These are phyloP conservation scores for Pleurotus citrinopileatus DNA, from an alignment of 768 basidiomycete genomes.

Conservation along the genomic window DNA sequence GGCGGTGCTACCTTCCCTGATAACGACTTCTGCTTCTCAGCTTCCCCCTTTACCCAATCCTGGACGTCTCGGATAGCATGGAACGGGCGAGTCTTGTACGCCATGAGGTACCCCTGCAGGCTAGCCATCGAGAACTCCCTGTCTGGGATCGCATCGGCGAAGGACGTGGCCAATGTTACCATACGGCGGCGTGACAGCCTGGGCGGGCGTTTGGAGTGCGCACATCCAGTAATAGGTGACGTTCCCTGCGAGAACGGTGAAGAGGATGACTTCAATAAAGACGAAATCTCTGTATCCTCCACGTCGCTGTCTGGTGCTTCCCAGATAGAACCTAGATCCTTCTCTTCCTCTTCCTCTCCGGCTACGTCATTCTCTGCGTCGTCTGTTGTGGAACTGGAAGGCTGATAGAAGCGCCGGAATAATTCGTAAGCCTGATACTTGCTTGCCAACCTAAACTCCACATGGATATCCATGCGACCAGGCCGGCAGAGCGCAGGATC, in stretches of 20 bases:
- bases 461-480: constrained; percentile 66
- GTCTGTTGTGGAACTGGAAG: constrained; percentile 19
- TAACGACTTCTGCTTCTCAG: constrained; percentile 8
- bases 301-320: no score
- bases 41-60: constrained; percentile 44
- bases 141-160: constrained; percentile 42
- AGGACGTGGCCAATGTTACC: constrained; percentile 41
- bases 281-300: constrained; percentile 18
- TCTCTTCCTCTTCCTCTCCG: constrained; percentile 16
- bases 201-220: constrained; percentile 28
- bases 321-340: no score
- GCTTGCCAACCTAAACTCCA: constrained; percentile 63
- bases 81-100: constrained; percentile 52
- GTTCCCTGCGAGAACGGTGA: constrained; percentile 7
- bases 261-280: constrained; percentile 5
- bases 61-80: constrained; percentile 39
- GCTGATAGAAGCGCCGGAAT: constrained; percentile 59
- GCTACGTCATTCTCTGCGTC: constrained; percentile 19
- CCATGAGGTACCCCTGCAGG: constrained; percentile 51
- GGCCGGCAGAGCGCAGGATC: constrained; percentile 66
- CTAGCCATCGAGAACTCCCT: constrained; percentile 35
- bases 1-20: not conserved
- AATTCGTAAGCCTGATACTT: constrained; percentile 54
- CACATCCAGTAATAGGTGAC: constrained; percentile 16
- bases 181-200: constrained; percentile 31